Evolutionary conservation across 2,329 filamentous ascomycete species (phyloP).

Genomic region (Colletotrichum zoysiae): DNA sequence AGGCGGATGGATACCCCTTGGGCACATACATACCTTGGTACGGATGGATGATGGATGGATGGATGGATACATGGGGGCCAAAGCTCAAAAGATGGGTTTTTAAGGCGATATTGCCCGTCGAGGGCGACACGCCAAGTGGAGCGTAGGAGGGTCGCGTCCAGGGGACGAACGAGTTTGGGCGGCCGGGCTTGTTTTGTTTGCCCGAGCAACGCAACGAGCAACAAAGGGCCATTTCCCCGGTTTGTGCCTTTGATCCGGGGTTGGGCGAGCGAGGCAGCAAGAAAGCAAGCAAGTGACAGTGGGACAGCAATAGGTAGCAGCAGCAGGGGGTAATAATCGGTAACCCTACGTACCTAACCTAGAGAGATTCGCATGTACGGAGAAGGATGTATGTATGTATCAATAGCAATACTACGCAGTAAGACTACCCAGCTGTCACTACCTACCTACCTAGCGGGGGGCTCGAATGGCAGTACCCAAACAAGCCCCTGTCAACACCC

Average conservation of each 20-base stretch:
- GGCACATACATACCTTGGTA: too few relatives aligned
- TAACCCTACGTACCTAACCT: too few relatives aligned
- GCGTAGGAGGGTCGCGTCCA: constrained; percentile 27
- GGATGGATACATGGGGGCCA: not conserved
- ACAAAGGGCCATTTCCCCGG: constrained; percentile 18
- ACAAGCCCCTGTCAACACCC: constrained; percentile 8
- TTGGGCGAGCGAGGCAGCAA: not conserved
- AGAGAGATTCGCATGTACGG: too few relatives aligned
- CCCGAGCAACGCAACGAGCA: constrained; percentile 39
- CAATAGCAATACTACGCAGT: too few relatives aligned
- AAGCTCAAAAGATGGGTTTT: constrained; percentile 14
- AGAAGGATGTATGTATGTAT: too few relatives aligned
- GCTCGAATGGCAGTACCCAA: not conserved
- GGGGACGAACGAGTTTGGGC: constrained; percentile 18
- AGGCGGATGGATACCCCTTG: too few relatives aligned
- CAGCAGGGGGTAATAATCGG: too few relatives aligned
- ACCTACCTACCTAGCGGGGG: too few relatives aligned
- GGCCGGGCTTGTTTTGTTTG: constrained; percentile 32
- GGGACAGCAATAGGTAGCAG: too few relatives aligned
- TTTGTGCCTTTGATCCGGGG: constrained; percentile 5
- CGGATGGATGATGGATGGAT: too few relatives aligned
- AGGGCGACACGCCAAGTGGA: constrained; percentile 23
- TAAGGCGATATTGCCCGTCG: constrained; percentile 16
- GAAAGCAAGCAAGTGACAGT: not conserved
- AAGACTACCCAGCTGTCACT: too few relatives aligned